A percentile compares a stretch with the other conserved stretches of the same genome.
phyloP scores from a whole-genome alignment of 2,329 filamentous ascomycete species.

The Cercospora zeina region DNA sequence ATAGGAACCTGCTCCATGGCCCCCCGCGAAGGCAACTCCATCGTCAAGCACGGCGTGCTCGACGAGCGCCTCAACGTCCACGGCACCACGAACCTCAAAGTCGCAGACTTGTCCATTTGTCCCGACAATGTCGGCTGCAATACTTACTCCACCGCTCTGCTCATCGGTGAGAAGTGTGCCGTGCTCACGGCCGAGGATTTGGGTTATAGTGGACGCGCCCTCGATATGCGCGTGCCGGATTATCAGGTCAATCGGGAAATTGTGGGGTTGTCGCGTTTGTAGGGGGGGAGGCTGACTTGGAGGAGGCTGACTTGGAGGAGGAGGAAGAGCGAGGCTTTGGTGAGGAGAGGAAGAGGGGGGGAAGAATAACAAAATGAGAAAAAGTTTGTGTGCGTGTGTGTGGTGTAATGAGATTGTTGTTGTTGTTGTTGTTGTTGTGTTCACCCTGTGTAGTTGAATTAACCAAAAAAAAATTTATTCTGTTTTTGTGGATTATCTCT shows the following conservation, averaged over 20 bases:
- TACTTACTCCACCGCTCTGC: conserved; percentile 67
- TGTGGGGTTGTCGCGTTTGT: conserved; percentile 46
- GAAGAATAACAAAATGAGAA: too few relatives aligned
- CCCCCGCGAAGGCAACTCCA: conserved; percentile 71
- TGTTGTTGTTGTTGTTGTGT: too few relatives aligned
- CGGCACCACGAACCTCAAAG: conserved; percentile 74
- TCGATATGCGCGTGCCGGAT: conserved; percentile 71
- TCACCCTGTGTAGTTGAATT: too few relatives aligned
- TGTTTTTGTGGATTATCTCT: too few relatives aligned
- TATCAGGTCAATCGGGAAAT: conserved; percentile 53
- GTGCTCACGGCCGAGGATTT: conserved; percentile 71
- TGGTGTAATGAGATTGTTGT: too few relatives aligned
- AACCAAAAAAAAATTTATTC: too few relatives aligned
- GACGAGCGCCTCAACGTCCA: conserved; percentile 77
- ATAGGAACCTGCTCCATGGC: conserved; percentile 72
- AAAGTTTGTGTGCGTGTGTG: too few relatives aligned
- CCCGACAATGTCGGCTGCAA: conserved; percentile 71
- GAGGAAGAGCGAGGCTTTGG: too few relatives aligned
- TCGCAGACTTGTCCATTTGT: conserved; percentile 73
- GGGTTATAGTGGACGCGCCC: conserved; percentile 68
- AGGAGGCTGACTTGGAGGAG: too few relatives aligned
- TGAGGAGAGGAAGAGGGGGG: too few relatives aligned
- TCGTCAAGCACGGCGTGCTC: conserved; percentile 76
- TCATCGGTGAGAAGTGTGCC: conserved; percentile 75
- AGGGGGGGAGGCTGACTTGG: conserved; percentile 21